These are phyloP conservation scores for Citrus medica DNA, from an alignment of 345 rosid species.

Conservation along the genomic window DNA sequence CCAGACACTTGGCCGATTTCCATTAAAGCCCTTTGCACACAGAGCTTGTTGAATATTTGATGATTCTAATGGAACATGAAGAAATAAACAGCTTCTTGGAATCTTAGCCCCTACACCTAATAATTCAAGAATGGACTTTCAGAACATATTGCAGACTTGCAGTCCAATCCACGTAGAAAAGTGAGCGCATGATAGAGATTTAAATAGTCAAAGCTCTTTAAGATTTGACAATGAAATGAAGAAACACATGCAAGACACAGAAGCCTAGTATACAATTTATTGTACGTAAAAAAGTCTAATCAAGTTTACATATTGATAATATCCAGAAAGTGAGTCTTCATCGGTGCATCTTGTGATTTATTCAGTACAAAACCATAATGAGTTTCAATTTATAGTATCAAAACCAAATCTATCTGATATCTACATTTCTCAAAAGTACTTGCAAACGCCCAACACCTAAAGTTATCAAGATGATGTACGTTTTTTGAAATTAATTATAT, in stretches of 20 bases:
- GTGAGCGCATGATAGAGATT: background rate
- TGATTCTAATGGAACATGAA: conserved; percentile 67
- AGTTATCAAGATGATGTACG: background rate
- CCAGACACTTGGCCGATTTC: conserved; percentile 76
- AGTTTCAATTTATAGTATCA: background rate
- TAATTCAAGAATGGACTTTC: conserved; percentile 24
- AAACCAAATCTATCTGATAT: background rate
- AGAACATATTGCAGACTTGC: conserved; percentile 1
- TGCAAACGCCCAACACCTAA: background rate
- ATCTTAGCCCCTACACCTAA: conserved; percentile 85
- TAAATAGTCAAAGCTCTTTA: background rate
- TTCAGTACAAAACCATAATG: background rate
- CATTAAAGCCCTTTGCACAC: conserved; percentile 64
- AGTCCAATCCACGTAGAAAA: conserved; percentile 1
- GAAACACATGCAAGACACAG: background rate
- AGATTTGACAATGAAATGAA: background rate
- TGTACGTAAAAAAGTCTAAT: background rate
- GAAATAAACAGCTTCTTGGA: conserved; percentile 60
- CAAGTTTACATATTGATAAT: background rate
- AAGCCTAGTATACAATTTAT: background rate
- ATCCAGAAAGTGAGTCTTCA: background rate
- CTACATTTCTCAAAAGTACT: background rate
- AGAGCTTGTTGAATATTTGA: conserved; percentile 44
- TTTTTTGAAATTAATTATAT: background rate
- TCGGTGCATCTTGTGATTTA: background rate